These are phyloP conservation scores for Typha latifolia DNA, from an alignment of 176 grass and related monocot species.

Conservation along the genomic window DNA sequence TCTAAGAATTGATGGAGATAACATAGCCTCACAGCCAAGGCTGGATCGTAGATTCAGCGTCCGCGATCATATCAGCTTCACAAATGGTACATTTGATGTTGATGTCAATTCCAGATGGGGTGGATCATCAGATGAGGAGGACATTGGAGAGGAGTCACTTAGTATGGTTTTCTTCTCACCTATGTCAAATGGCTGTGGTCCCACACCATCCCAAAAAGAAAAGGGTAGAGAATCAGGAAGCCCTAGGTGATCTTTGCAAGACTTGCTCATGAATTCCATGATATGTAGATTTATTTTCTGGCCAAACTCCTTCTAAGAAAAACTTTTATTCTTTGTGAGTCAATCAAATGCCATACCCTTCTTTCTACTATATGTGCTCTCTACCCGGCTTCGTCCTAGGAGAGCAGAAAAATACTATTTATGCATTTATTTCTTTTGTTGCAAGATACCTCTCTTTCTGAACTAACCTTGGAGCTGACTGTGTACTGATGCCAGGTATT, in stretches of 20 bases:
- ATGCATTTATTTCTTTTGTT: no score
- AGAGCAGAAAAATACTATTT: not conserved
- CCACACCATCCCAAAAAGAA: slow-evolving; percentile 39
- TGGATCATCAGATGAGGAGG: slow-evolving; percentile 85
- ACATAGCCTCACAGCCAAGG: slow-evolving; percentile 52
- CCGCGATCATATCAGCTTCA: slow-evolving; percentile 76
- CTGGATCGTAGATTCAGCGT: slow-evolving; percentile 77
- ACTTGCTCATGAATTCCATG: not conserved
- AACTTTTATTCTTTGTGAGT: not conserved
- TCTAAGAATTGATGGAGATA: slow-evolving; percentile 45
- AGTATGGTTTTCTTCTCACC: slow-evolving; percentile 60
- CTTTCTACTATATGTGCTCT: no score
- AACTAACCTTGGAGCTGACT: slow-evolving; percentile 20
- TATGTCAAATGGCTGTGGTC: slow-evolving; percentile 51
- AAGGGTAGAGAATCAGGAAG: slow-evolving; percentile 26
- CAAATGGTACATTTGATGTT: slow-evolving; percentile 63
- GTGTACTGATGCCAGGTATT: slow-evolving; percentile 43
- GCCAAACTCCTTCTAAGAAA: not conserved
- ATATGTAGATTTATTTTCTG: no score
- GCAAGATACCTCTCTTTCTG: not conserved
- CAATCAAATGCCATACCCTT: no score
- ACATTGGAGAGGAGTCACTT: slow-evolving; percentile 74
- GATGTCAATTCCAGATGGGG: slow-evolving; percentile 66
- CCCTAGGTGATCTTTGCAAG: slow-evolving; percentile 35
- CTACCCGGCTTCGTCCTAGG: not conserved